Evolutionary conservation across 202 grass and related monocot genomes (phyloP).

Genomic region (Brachypodium distachyon): DNA sequence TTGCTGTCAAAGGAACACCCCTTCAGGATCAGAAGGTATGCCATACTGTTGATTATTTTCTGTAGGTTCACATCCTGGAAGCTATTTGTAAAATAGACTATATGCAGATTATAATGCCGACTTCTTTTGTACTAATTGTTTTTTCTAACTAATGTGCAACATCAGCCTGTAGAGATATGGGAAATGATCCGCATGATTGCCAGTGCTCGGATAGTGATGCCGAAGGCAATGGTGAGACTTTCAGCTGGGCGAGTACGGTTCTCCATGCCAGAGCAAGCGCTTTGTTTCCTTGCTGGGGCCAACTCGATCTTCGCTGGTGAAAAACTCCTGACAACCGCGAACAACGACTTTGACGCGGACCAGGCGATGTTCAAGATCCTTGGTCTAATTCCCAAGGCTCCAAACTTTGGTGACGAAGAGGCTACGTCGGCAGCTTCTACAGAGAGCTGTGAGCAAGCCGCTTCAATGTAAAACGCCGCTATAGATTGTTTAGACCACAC

Average conservation of each 20-base stretch:
- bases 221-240: constrained; percentile 90
- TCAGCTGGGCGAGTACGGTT: constrained; percentile 89
- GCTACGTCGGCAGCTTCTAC: not conserved
- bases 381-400: constrained; percentile 72
- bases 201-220: constrained; percentile 89
- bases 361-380: constrained; percentile 95
- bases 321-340: constrained; percentile 77
- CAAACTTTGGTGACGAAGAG: constrained; percentile 48
- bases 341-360: constrained; percentile 85
- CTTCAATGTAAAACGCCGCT: constrained; percentile 30
- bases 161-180: constrained; percentile 95
- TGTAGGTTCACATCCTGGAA: not conserved
- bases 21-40: constrained; percentile 93
- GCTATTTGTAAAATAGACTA: not conserved
- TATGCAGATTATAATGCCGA: not conserved
- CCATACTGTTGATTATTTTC: not conserved
- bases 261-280: constrained; percentile 85
- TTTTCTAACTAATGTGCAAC: constrained; percentile 7
- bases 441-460: constrained; percentile 37
- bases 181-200: constrained; percentile 98
- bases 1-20: constrained; percentile 91
- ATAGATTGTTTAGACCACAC: not conserved
- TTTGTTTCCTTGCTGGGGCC: constrained; percentile 89
- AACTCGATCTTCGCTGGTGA: constrained; percentile 98
- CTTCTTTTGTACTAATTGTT: not conserved